Base-by-base conservation (phyloP, 192 early-diverging fungal genomes). In the Podila clonocystis region DNA sequence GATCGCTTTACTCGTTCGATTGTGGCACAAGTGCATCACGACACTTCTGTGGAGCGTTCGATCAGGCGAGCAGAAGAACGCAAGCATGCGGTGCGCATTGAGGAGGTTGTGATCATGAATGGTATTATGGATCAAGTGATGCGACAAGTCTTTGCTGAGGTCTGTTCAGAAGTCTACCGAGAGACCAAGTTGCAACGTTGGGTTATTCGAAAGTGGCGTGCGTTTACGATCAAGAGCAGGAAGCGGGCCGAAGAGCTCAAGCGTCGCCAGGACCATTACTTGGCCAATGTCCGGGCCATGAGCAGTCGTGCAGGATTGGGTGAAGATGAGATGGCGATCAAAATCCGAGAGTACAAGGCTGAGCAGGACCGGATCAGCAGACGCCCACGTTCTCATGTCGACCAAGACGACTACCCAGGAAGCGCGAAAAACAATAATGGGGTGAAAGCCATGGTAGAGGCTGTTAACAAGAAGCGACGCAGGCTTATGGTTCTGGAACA, bases 221-320 rank as follows among this genome's bases (percentile, higher is more conserved):
- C 41, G 15, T 73, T 64, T 38, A 60, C 77, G 13, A 41, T 19
- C 30, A 63, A 65, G 50, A 63, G 62, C 20, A 62, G 50, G 22
- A 49, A 61, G 31, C 59, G 77, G 28, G 70, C 77, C 0, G 77
- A 73, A 24, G 77, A 80, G 22, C 66, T 73, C 31, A 50, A 48
- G 34, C 55, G 71, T 24, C 65, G 65, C 7, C 70, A 69, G 29
- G 77, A 73, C 20, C 70, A 80, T 34, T 72, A 73, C 52, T 49
- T 80, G 67, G 34, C 30, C 9, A 73, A 73, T 24, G 65, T 80
- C 13, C 65, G 71, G 6, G 77, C 77, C 4, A 73, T 73, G 77
- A 61, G 59, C 45, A 80, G 70, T 52, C 65, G 77, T 22, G 70
- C 70, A 26, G 71, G 77, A 2, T 36, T 80, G 11, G 34, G 31